Evolutionary conservation across 2,329 filamentous ascomycete species (phyloP), one percentile per base, ranked within the genome.

Genomic region (Pseudocercospora cruenta): DNA sequence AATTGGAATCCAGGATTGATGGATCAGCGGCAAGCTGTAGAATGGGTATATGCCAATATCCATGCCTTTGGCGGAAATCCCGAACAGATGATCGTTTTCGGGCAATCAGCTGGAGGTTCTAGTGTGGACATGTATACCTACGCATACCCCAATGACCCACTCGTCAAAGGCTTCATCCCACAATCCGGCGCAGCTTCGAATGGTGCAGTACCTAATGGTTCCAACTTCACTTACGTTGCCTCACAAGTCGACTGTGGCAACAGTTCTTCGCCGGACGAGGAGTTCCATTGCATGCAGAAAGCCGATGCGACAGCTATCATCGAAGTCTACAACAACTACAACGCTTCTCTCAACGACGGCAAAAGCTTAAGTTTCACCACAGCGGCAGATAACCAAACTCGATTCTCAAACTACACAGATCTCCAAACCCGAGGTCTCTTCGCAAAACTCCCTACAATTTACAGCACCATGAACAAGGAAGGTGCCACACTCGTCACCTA

Each of bases 1-100:
- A 72, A 66, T 0, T 74, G 80, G 54, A 70, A 67, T 21, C 65
- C 67, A 1, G 78, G 77, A 1, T 72, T 80, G 8, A 71, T 76
- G 22, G 78, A 80, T 43, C 78, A 79, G 64, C 72, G 78, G 1
- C 67, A 76, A 47, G 78, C 77, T 1, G 76, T 80, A 24, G 77
- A 79, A 63, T 79, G 77, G 76, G 75, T 77, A 9, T 74, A 75
- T 28, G 73, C 78, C 51, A 75, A 79, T 63, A 79, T 80, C 24
- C 63, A 67, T 5, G 59, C 62, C 8, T 78, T 78, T 60, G 74
- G 75, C 9, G 77, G 77, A 28, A 73, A 78, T 60, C 60, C 60
- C 0, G 60, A 69, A 31, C 53, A 65, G 3, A 71, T 74, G 62
- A 66, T 66, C 10, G 62, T 74, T 10, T 74, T 72, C 58, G 72